Evolutionary conservation across 345 rosid species (phyloP), one percentile per base, ranked within the genome.

Genomic region (Lumnitzera littorea): DNA sequence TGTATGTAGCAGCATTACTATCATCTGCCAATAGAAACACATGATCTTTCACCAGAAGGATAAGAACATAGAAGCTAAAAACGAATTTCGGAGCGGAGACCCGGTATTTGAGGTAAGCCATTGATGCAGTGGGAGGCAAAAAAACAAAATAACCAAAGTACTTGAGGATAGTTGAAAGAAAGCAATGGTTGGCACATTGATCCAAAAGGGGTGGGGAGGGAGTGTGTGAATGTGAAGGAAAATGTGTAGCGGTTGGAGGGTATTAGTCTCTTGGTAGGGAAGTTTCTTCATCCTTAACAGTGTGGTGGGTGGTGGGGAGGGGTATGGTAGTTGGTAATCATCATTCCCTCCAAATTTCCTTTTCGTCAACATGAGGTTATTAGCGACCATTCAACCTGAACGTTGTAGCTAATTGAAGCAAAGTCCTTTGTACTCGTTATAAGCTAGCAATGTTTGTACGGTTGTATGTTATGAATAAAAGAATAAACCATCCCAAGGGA

Each of bases 251-350:
- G 71, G 88, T 73, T 84, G 76, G 78, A 74, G 68, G 60, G 77
- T 67, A 66, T 47, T 52, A 62, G 65, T 82, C 76, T 56, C 96
- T 88, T 86, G 74, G 59, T 54, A 55, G 23, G 64, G 64, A 82
- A 82, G 84, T 60, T 13, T 70, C 49, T 73, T 47, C 72, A 67
- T 53, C 58, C 36, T 25, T 56, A 24, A 70, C 76, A 67, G 72
- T 78, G 64, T 66, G 76, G 73, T 70, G 77, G 74, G 61, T 63
- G 71, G 65, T 66, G 80, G 72, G 31, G 31, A 20, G 62, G 79
- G 62, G 74, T 78, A 64, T 71, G 82, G 58, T 71, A 84, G 80
- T 46, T 67, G 78, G 74, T 77, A 70, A 63, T 77, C 72, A 75
- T 82, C 75, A 76, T 71, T 62, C 73, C 63, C 72, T 58, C 74